Evolutionary conservation across 2,329 filamentous ascomycete species (phyloP).

Genomic region (Sporothrix curviconia): DNA sequence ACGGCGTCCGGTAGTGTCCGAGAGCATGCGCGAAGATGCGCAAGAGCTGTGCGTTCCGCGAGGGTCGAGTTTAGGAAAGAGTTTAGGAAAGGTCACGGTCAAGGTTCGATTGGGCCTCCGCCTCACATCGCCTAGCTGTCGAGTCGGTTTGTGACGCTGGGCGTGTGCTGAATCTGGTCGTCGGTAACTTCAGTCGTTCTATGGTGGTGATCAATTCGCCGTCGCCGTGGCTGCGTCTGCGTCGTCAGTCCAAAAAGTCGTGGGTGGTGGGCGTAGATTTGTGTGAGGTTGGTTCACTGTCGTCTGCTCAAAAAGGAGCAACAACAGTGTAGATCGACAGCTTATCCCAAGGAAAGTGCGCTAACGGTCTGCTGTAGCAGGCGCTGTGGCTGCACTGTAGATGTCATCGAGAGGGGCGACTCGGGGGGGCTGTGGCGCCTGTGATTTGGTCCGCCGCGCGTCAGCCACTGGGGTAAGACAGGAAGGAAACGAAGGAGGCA

Average conservation of each 20-base stretch:
- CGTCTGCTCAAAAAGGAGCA: constrained; percentile 1
- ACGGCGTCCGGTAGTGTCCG: neutral
- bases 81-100: neutral
- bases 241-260: neutral
- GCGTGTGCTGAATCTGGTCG: neutral
- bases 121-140: constrained; percentile 9
- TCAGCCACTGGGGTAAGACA: neutral
- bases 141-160: neutral
- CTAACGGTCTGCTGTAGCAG: neutral
- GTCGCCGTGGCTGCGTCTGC: neutral
- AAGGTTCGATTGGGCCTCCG: neutral
- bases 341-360: neutral
- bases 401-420: constrained; percentile 4
- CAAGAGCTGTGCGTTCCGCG: too few relatives aligned
- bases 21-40: neutral
- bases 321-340: constrained; percentile 1
- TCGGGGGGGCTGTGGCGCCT: neutral
- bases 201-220: too few relatives aligned
- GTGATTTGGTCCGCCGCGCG: constrained; percentile 1
- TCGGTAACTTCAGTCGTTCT: neutral
- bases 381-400: constrained; percentile 8
- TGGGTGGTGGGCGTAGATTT: neutral
- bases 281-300: neutral
- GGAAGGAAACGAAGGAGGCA: too few relatives aligned
- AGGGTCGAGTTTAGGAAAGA: neutral